Conservation (phyloP, 495 filamentous ascomycete genomes). For the Ascobolus immersus region DNA sequence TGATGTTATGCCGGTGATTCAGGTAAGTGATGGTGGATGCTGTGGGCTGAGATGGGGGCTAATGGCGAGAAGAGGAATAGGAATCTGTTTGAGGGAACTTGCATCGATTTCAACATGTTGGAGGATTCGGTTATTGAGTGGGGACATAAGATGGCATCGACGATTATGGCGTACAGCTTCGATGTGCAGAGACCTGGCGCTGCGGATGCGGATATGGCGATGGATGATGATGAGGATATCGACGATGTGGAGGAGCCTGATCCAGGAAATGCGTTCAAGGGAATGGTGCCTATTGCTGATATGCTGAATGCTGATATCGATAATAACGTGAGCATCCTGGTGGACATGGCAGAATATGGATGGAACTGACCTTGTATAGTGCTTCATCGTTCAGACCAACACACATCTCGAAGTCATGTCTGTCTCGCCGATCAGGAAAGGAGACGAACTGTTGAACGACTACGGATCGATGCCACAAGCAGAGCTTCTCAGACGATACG, state of each 20-base stretch:
- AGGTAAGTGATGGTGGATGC: slow-evolving; percentile 3
- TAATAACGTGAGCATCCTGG: too few species aligned
- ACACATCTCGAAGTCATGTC: slow-evolving; percentile 15
- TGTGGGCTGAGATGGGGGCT: slow-evolving; percentile 1
- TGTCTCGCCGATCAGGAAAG: slow-evolving; percentile 29
- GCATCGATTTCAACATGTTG: slow-evolving; percentile 5
- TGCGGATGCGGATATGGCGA: slow-evolving; percentile 12
- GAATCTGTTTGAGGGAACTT: slow-evolving; percentile 22
- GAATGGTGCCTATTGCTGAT: slow-evolving; percentile 83
- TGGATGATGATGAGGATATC: slow-evolving; percentile 33
- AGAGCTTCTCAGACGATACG: slow-evolving; percentile 67
- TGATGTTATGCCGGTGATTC: slow-evolving; percentile 35
- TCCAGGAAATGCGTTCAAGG: slow-evolving; percentile 32
- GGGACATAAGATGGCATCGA: slow-evolving; percentile 54
- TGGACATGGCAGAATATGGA: slow-evolving; percentile 3
- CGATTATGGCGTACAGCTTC: slow-evolving; percentile 90
- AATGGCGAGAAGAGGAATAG: slow-evolving; percentile 14
- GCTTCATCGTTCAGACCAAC: slow-evolving; percentile 12
- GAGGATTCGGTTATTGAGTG: slow-evolving; percentile 21
- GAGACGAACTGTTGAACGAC: slow-evolving; percentile 76
- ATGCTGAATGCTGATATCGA: slow-evolving; percentile 78
- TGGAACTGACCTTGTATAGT: slow-evolving; percentile 2
- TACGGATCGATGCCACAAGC: slow-evolving; percentile 63
- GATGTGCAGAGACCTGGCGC: slow-evolving; percentile 38
- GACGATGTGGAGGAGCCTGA: slow-evolving; percentile 43